Evolutionary conservation across 2,329 filamentous ascomycete genomes (phyloP), one percentile per base, ranked within the genome.

Genomic region (Dactylonectria macrodidyma): DNA sequence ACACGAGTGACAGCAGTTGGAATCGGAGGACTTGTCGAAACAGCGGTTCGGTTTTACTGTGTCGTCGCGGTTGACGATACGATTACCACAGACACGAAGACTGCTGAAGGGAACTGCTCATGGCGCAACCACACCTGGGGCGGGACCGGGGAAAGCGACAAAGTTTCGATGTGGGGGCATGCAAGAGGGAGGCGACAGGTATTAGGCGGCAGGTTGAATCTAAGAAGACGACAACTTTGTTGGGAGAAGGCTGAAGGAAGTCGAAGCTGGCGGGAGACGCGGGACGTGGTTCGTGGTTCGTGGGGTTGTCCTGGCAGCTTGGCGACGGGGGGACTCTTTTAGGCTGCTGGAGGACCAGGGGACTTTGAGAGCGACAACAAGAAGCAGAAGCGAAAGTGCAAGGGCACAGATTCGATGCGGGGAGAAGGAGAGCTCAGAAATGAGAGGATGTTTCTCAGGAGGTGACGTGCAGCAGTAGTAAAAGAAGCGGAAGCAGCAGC

Each of bases 251-350:
- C 66, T 47, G 63, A 62, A 52, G 46, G 41, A 62, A 24, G 50
- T 54, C 47, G 30, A 60, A 54, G 51, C 36, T 46, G 33, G 58
- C 55, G 56, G 50, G 19, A 33, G 57, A 61, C 47, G 52, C 50
- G 55, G 51, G 51, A 59, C 54, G 60, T 62, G 50, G 51, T 55
- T 33, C 30, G 22, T 22, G 59, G 57, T 55, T 69, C 61, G 67
- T 51, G 44, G 56, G 62, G 60, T 70, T 19, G 56, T 52, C 55
- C 59, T 69, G 48, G 52, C 10, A 34, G 50, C 51, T 68, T 66
- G 63, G 60, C 38, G 44, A 65, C 55, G 62, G 59, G 47, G 60
- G 33, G 46, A 61, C 36, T 48, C 46, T 65, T 58, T 58, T 61
- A 57, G 52, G 52, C 58, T 46, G 58, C 58, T 56, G 44, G 34